A percentile compares a stretch with the other conserved stretches of the same genome.
phyloP scores from a whole-genome alignment of 495 filamentous ascomycete species.

The Xylaria grammica region DNA sequence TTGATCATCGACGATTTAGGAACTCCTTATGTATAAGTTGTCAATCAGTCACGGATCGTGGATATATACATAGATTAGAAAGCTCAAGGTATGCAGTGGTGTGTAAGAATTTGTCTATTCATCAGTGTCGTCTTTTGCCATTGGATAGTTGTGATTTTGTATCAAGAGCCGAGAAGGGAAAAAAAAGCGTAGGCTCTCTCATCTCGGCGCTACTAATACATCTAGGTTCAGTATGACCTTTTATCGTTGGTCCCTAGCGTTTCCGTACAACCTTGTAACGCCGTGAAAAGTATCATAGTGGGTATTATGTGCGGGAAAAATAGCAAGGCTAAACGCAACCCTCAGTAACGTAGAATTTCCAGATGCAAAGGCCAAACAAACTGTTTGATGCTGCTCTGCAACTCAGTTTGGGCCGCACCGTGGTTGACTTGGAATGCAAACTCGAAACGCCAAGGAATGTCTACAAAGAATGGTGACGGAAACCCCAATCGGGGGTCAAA shows the following conservation, averaged over 20 bases:
- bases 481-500: not conserved
- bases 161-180: conserved; percentile 7
- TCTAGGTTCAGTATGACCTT: conserved; percentile 4
- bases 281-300: conserved; percentile 29
- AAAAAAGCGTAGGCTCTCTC: conserved; percentile 1
- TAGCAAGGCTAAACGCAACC: conserved; percentile 17
- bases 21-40: not conserved
- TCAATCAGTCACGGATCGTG: not conserved
- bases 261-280: conserved; percentile 19
- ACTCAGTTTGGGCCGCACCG: not conserved
- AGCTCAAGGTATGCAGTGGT: not conserved
- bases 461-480: not conserved
- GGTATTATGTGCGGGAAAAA: conserved; percentile 38
- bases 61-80: not conserved
- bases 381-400: not conserved
- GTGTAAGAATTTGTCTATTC: conserved; percentile 17
- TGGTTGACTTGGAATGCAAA: conserved; percentile 1
- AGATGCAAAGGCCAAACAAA: conserved; percentile 14
- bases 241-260: not conserved
- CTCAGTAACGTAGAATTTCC: not conserved
- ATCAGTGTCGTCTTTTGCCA: conserved; percentile 14
- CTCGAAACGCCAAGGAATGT: conserved; percentile 7
- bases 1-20: conserved; percentile 76
- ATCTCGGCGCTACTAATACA: conserved; percentile 8
- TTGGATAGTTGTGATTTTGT: conserved; percentile 9